These are phyloP conservation scores for Teunomyces cretensis DNA, from an alignment of 805 yeast species.

Conservation along the genomic window DNA sequence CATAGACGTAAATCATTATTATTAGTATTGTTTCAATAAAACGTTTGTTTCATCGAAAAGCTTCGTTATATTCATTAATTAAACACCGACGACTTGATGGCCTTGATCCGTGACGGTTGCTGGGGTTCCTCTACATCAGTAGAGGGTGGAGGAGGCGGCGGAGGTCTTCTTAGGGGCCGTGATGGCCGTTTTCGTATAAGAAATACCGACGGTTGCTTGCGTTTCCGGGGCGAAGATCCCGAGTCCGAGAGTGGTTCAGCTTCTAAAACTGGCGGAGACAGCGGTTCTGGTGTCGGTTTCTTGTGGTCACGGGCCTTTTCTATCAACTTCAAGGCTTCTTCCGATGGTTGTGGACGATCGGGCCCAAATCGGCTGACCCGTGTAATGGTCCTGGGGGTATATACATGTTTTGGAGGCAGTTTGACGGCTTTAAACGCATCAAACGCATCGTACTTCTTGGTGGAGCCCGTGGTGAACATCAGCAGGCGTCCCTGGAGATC, in stretches of 20 bases:
- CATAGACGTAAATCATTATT: background rate
- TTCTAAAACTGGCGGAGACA: background rate
- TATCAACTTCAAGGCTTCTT: background rate
- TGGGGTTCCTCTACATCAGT: no score
- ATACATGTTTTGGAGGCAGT: background rate
- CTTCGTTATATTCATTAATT: constrained; percentile 10
- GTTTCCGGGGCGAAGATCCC: background rate
- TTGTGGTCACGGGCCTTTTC: background rate
- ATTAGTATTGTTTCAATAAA: no score
- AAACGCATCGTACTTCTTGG: constrained; percentile 23
- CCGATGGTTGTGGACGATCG: background rate
- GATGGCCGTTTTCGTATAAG: constrained; percentile 7
- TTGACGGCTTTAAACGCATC: constrained; percentile 17
- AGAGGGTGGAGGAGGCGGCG: constrained; percentile 2
- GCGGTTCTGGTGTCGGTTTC: background rate
- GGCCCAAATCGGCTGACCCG: background rate
- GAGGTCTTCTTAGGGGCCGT: constrained; percentile 7
- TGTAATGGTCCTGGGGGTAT: background rate
- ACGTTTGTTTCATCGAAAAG: no score
- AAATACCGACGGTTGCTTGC: constrained; percentile 10
- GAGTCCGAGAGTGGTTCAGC: background rate
- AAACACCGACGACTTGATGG: constrained; percentile 32
- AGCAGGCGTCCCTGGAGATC: constrained; percentile 36
- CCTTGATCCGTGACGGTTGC: constrained; percentile 16
- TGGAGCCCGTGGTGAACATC: constrained; percentile 23